Evolutionary conservation across 2,329 filamentous ascomycete species (phyloP), one percentile per base, ranked within the genome.

Genomic region (Grosmannia serpens): DNA sequence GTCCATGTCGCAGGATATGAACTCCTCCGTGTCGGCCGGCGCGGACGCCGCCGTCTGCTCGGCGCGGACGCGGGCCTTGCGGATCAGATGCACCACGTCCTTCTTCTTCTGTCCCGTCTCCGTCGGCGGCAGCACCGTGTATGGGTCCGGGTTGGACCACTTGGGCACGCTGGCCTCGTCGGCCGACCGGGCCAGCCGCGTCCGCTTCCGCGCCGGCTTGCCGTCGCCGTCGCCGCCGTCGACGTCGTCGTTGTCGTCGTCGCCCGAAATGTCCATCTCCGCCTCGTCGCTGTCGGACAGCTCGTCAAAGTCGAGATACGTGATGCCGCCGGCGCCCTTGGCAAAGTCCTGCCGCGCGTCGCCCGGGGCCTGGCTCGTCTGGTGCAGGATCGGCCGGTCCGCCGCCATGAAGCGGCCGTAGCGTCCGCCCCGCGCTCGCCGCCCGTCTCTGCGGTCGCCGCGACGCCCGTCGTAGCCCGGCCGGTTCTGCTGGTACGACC

Each of bases 71-170:
- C 91, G 88, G 2, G 91, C 89, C 68, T 96, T 96, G 65, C 91
- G 86, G 65, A 97, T 96, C 61, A 96, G 73, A 67, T 95, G 89
- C 41, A 97, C 89, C 46, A 96, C 86, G 64, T 96, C 91, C 64
- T 84, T 86, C 71, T 87, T 90, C 72, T 94, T 95, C 24, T 81
- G 80, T 46, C 82, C 78, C 6, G 76, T 77, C 63, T 91, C 87
- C 0, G 85, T 82, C 8, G 90, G 91, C 10, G 92, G 92, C 11
- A 96, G 76, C 2, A 84, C 88, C 7, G 89, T 95, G 71, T 97
- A 96, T 0, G 91, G 91, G 69, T 97, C 92, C 4, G 92, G 91
- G 65, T 97, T 97, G 5, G 91, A 96, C 92, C 92, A 97, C 70
- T 88, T 91, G 3, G 91, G 90, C 6, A 69, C 13, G 33, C 31